Base-by-base conservation (phyloP, 305 asterid species). In the Stenogyne calaminthoides region DNA sequence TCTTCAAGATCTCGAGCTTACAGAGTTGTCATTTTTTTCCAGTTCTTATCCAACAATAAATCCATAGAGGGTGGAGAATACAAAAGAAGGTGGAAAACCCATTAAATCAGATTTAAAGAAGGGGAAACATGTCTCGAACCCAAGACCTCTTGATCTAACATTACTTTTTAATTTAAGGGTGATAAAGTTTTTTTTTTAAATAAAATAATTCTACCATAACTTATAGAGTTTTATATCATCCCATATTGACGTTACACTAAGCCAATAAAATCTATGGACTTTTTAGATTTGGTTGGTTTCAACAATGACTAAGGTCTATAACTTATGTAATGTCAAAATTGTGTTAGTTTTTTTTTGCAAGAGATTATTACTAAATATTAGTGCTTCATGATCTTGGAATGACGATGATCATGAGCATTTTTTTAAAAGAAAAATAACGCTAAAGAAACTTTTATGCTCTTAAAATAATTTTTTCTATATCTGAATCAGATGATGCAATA, bases 351-450 rank as follows among this genome's bases (percentile, higher is more conserved):
- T 47, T 20, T 59, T 44, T 60, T 22, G 37, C 25, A 22, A 10
- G n/a, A 56, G 46, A 57, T 60, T 18, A 22, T 12, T 27, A 22
- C 11, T 51, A 10, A 1, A n/a, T 39, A 36, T 72, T 55, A 52
- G 76, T 78, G 82, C 70, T 55, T 73, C 60, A 27, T 22, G 25
- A 22, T 27, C 62, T 58, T 51, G 37, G 16, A 18, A 73, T 54
- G 49, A 1, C 22, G 32, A 42, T 63, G 51, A 72, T 71, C 59
- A 71, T 61, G 64, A 64, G 12, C 32, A 27, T 27, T 18, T 76
- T 39, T 60, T 6, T 4, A 49, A 22, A 22, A 2, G 70, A 49
- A 68, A 62, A 70, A 52, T 51, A 19, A 67, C 9, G 22, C 19
- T 25, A 51, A 67, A 55, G 62, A 34, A 55, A 70, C 70, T 70